These are phyloP conservation scores for Fraxinus velutina DNA, from an alignment of 305 asterid species.

Conservation along the genomic window DNA sequence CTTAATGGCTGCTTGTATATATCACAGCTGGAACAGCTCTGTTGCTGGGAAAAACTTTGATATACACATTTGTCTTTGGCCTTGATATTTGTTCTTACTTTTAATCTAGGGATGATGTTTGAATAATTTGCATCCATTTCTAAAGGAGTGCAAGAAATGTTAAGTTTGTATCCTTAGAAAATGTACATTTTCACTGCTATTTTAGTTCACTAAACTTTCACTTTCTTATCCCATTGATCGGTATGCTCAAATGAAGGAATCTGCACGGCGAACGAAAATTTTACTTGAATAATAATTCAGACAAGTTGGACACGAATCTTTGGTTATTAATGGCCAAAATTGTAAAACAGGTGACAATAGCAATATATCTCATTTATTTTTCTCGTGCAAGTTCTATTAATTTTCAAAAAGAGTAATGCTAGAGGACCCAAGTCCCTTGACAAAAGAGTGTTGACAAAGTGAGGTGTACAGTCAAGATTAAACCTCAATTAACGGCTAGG, in stretches of 20 bases:
- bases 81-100: not conserved
- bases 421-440: too few species aligned
- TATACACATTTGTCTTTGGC: constrained; percentile 22
- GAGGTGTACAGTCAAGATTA: too few species aligned
- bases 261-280: not conserved
- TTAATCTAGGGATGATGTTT: not conserved
- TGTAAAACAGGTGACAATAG: not conserved
- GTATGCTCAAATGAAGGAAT: not conserved
- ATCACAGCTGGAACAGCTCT: constrained; percentile 41
- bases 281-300: not conserved
- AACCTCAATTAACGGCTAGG: too few species aligned
- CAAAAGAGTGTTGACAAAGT: too few species aligned
- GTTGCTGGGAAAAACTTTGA: constrained; percentile 28
- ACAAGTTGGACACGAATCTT: not conserved
- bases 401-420: too few species aligned
- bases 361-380: not conserved
- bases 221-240: not conserved
- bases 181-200: not conserved
- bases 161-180: not conserved
- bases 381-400: not conserved
- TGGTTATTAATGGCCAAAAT: not conserved
- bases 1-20: constrained; percentile 49
- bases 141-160: not conserved
- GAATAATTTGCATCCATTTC: not conserved
- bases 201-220: not conserved